Evolutionary conservation across 352 stramenopile species (phyloP), one percentile per base, ranked within the genome.

Genomic region (Globisporangium paddicum): DNA sequence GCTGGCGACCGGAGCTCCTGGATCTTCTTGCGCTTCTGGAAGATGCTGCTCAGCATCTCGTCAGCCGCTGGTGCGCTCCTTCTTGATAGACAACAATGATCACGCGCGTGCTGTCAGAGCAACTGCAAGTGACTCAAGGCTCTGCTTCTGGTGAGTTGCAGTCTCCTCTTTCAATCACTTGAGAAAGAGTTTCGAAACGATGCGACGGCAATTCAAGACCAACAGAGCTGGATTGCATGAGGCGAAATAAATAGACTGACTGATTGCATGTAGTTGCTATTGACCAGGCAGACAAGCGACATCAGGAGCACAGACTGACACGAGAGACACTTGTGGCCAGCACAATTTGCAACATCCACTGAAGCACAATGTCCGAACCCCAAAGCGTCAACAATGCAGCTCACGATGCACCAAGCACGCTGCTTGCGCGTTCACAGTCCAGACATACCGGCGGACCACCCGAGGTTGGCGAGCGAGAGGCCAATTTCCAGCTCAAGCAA

Each of bases 21-120:
- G 44, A 67, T 83, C 68, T 92, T 92, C 71, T 86, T 89, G 40
- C 77, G 79, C 68, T 92, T 92, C 45, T 87, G 66, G 63, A 92
- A 92, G 59, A 92, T 85, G 44, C 80, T 73, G 44, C 74, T 73
- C 28, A 92, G 70, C 82, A 92, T 90, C 35, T 19, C 54, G 19
- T 44, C 38, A 16, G 37, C 14, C 37, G 5, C 37, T 19, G 13
- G 37, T 19, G 16, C 38, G 14, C 9, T 18, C 14, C 44, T 50
- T 49, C 13, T 10, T 47, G 7, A 14, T 9, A 21, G 25, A 30
- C 25, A 21, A 32, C 11, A 18, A 28, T 5, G 26, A 38, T 11
- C 4, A 51, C 14, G 25, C 23, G 6, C 14, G 45, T 30, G 13
- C 5, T 51, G 23, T 51, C 45, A 51, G n/a, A n/a, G 45, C 45